A percentile compares a stretch with the other conserved stretches of the same genome.
These are phyloP conservation scores for Delonix regia DNA, from an alignment of 306 rosid species.

Conservation along the genomic window DNA sequence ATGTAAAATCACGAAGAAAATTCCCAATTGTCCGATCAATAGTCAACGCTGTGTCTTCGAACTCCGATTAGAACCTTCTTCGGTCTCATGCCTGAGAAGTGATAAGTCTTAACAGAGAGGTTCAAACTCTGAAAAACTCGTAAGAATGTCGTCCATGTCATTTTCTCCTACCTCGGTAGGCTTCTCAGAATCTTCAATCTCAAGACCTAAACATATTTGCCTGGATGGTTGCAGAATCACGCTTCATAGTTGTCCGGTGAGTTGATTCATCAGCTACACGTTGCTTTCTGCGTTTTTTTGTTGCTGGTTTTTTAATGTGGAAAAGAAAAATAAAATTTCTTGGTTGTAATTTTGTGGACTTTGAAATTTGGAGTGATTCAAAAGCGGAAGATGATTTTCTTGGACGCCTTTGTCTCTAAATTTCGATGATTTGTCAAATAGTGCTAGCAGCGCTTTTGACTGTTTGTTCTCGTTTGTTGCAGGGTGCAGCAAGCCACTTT, in stretches of 20 bases:
- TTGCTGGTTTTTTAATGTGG: background rate
- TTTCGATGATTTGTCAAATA: background rate
- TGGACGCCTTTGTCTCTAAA: background rate
- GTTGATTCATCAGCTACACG: constrained; percentile 19
- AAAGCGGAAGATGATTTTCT: background rate
- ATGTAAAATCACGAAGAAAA: constrained; percentile 3
- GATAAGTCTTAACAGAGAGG: background rate
- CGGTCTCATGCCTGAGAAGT: background rate
- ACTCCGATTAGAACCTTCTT: constrained; percentile 19
- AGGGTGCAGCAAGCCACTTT: constrained; percentile 50
- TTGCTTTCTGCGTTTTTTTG: background rate
- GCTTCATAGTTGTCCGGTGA: constrained; percentile 43
- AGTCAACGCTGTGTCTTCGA: background rate
- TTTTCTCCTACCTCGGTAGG: constrained; percentile 39
- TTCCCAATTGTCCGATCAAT: background rate
- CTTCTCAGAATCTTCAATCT: constrained; percentile 39
- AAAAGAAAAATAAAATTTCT: background rate
- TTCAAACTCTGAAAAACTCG: constrained; percentile 4
- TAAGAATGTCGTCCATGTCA: constrained; percentile 53
- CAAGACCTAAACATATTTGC: constrained; percentile 38
- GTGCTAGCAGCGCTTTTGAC: background rate
- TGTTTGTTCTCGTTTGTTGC: constrained; percentile 17
- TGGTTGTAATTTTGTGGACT: background rate
- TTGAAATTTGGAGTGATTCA: background rate
- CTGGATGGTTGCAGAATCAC: constrained; percentile 35